These are phyloP conservation scores for Collybiopsis confluens DNA, from an alignment of 768 basidiomycete species.

Conservation along the genomic window DNA sequence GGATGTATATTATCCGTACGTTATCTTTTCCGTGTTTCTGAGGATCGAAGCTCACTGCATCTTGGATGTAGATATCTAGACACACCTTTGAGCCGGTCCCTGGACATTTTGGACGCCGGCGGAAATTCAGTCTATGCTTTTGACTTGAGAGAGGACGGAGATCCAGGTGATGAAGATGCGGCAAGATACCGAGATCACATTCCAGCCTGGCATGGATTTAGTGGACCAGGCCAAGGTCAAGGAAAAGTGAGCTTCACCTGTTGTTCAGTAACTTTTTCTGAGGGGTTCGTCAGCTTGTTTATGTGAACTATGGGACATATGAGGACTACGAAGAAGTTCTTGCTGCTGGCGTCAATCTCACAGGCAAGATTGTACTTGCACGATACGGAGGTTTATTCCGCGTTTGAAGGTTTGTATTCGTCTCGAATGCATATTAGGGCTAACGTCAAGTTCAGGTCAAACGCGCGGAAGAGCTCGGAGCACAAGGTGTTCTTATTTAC, in stretches of 20 bases:
- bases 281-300: conserved; percentile 39
- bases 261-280: not conserved
- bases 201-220: conserved; percentile 85
- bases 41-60: too few relatives aligned
- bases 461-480: conserved; percentile 62
- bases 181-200: conserved; percentile 61
- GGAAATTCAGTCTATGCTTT: conserved; percentile 62
- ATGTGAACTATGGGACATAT: conserved; percentile 77
- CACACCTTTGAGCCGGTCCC: conserved; percentile 61
- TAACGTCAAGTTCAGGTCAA: conserved; percentile 35
- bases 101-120: conserved; percentile 60
- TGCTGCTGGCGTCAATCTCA: conserved; percentile 62
- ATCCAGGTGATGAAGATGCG: conserved; percentile 69
- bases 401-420: conserved; percentile 47
- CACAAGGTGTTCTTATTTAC: conserved; percentile 57
- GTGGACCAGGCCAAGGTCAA: conserved; percentile 67
- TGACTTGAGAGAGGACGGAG: conserved; percentile 67
- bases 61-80: too few relatives aligned
- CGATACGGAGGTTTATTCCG: conserved; percentile 63
- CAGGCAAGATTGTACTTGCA: conserved; percentile 70
- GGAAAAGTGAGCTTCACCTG: conserved; percentile 42
- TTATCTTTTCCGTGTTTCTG: too few relatives aligned
- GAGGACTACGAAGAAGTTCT: conserved; percentile 65
- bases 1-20: conserved; percentile 84
- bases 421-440: not conserved